phyloP scores from a whole-genome alignment of 345 rosid genomes.

The Hevea brasiliensis region DNA sequence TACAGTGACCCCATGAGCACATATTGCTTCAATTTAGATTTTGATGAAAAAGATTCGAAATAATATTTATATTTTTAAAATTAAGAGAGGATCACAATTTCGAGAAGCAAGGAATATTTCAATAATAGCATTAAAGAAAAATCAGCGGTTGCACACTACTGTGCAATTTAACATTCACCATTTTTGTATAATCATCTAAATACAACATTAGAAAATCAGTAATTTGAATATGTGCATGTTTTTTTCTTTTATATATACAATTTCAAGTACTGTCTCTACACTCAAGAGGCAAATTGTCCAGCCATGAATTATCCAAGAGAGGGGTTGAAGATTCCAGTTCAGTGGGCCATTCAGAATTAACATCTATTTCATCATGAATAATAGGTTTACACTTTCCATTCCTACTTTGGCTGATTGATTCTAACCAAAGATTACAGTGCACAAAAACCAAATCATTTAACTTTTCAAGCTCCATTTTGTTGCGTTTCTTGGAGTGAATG shows the following conservation, averaged over 20 bases:
- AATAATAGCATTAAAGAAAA: too few species aligned
- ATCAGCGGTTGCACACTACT: too few species aligned
- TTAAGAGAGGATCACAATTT: too few species aligned
- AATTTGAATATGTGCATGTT: too few species aligned
- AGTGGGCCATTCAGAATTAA: constrained; percentile 51
- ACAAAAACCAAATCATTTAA: constrained; percentile 32
- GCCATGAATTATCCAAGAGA: constrained; percentile 51
- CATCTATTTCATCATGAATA: constrained; percentile 50
- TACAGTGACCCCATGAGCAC: too few species aligned
- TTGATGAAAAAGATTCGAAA: too few species aligned
- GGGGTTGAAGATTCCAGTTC: constrained; percentile 45
- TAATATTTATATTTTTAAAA: too few species aligned
- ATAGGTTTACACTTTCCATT: constrained; percentile 44
- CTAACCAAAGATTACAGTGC: constrained; percentile 56
- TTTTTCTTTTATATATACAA: not conserved
- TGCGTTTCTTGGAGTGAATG: constrained; percentile 17
- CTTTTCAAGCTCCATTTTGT: constrained; percentile 22
- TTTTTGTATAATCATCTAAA: too few species aligned
- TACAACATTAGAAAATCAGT: too few species aligned
- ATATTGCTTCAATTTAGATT: too few species aligned
- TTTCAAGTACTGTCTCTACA: constrained; percentile 38
- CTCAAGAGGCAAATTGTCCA: constrained; percentile 40
- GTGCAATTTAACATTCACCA: too few species aligned
- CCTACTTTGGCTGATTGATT: constrained; percentile 35
- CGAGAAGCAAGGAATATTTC: too few species aligned